Conservation (phyloP, 2,329 filamentous ascomycete genomes). For the Aspergillus sp. region DNA sequence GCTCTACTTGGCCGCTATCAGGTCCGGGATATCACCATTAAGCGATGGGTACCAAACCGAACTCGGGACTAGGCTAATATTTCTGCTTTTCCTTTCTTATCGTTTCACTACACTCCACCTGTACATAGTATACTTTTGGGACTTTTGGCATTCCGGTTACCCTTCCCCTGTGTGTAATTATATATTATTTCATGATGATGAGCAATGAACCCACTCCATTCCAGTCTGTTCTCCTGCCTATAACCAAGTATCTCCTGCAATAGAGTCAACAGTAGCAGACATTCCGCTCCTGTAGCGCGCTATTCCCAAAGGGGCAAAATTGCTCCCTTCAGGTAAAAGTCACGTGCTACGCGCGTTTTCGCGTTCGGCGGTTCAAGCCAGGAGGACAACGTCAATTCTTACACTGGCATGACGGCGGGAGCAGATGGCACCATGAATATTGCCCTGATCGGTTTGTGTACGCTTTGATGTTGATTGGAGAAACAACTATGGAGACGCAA, state of each 20-base stretch:
- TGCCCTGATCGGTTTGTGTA: too few relatives aligned
- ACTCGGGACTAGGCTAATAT: conserved; percentile 49
- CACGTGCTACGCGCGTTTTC: conserved; percentile 27
- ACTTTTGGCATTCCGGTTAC: neutral
- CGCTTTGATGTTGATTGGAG: too few relatives aligned
- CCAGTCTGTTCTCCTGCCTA: neutral
- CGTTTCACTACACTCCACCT: neutral
- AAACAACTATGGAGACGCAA: conserved; percentile 30
- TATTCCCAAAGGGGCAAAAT: conserved; percentile 20
- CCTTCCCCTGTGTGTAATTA: neutral
- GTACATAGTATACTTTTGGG: neutral
- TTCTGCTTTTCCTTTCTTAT: neutral
- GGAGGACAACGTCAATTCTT: neutral
- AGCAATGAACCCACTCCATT: neutral
- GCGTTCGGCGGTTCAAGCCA: conserved; percentile 15
- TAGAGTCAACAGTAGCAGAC: too few relatives aligned
- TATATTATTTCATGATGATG: neutral
- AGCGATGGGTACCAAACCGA: conserved; percentile 76
- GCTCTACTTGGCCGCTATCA: conserved; percentile 60
- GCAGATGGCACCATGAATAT: neutral
- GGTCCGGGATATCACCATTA: conserved; percentile 71
- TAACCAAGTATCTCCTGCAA: too few relatives aligned
- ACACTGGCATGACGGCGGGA: neutral
- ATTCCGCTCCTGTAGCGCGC: neutral
- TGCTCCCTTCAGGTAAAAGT: conserved; percentile 1